Percentiles rank a stretch among this genome's conserved stretches.
Conservation (phyloP, 2,329 filamentous ascomycete genomes). For the Aureobasidium pullulans region DNA sequence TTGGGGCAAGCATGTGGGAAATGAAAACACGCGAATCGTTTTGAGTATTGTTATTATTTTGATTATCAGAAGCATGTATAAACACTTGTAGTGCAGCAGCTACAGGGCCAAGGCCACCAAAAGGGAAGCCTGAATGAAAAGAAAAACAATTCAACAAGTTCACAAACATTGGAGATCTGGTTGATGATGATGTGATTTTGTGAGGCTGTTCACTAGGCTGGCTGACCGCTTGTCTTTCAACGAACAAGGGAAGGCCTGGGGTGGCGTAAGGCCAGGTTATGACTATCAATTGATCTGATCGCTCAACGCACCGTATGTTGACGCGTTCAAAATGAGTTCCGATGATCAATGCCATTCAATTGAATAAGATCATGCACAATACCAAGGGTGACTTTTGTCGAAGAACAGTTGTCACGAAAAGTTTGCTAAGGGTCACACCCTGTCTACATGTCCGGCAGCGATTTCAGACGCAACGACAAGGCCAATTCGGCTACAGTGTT, state of each 20-base stretch:
- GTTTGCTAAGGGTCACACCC: too few relatives aligned
- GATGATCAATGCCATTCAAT: too few relatives aligned
- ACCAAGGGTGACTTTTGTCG: too few relatives aligned
- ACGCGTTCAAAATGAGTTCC: too few relatives aligned
- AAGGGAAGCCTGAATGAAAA: neutral
- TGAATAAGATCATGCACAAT: too few relatives aligned
- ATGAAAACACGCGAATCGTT: neutral
- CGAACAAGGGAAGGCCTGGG: neutral
- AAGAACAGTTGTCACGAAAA: too few relatives aligned
- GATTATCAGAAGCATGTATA: neutral
- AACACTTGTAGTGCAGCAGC: neutral
- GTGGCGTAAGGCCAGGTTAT: neutral
- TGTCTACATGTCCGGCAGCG: too few relatives aligned
- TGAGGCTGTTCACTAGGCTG: neutral
- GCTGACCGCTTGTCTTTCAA: conserved; percentile 1
- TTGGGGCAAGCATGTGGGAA: conserved; percentile 3
- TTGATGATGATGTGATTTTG: neutral
- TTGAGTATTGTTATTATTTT: neutral
- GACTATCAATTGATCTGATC: neutral
- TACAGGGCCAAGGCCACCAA: too few relatives aligned
- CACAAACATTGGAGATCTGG: too few relatives aligned
- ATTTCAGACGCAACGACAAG: too few relatives aligned
- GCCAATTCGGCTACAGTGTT: too few relatives aligned
- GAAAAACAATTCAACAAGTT: neutral
- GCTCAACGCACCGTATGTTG: neutral